Base-by-base conservation (phyloP, 108 stramenopile species). In the Mediolabrus comicus region DNA sequence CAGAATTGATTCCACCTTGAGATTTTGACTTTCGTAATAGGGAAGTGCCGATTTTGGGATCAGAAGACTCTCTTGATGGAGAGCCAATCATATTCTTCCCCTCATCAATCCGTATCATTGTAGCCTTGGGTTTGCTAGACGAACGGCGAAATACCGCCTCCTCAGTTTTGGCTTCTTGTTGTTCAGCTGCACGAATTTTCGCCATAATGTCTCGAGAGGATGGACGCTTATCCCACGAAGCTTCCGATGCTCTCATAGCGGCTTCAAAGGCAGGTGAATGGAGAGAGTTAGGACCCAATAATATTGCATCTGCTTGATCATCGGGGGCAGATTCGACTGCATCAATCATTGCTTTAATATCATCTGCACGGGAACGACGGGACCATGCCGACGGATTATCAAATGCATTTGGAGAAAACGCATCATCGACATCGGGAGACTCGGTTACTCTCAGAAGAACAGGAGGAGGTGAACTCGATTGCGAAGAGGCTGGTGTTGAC, bases 201-300 rank as follows among this genome's bases (percentile, higher is more conserved):
- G 79, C 79, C 67, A 73, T 69, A 39, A 80, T 72, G 52, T 80
- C 79, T 28, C 67, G 53, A 34, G 72, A 64, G 28, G 65, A 64
- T 2, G 79, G 79, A 31, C 79, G 71, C 14, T 67, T 67, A 69
- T 80, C 79, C 79, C 79, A 80, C 7, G 79, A 72, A 11, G 79
- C 54, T 27, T 80, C 69, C 0, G 79, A 80, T 14, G 68, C 72
- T 4, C 71, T 66, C 22, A 80, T n/a, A 14, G 79, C 79, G 25
- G 27, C 26, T 11, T 72, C 71, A 27, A 80, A 80, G 31, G 65
- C 71, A 5, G 79, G 71, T 2, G 79, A 62, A 43, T 73, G 65
- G 7, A 67, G 38, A n/a, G 55, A 36, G 17, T 38, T 56, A 12
- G 72, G 72, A 22, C 67, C 66, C 28, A 80, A 29, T 28, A 69